Evolutionary conservation across 2,329 filamentous ascomycete species (phyloP).

Genomic region (Ceratocystis ficicola): DNA sequence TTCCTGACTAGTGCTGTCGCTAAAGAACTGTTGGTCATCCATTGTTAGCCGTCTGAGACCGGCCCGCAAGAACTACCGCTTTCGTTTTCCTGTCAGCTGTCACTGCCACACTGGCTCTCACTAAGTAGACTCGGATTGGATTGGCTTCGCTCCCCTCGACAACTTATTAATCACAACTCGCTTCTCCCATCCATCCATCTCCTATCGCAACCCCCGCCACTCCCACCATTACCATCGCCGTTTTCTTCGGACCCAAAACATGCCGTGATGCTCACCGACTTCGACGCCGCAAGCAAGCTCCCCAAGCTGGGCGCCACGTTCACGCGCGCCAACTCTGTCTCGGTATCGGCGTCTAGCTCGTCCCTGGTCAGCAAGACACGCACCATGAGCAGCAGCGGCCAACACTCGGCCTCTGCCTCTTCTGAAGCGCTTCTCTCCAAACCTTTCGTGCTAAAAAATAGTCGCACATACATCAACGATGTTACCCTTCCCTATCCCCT

Average conservation of each 20-base stretch:
- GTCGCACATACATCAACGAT: constrained; percentile 72
- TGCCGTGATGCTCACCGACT: constrained; percentile 7
- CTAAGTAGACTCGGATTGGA: not conserved
- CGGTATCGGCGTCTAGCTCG: not conserved
- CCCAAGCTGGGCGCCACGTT: constrained; percentile 3
- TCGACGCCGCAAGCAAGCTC: constrained; percentile 2
- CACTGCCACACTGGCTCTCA: not conserved
- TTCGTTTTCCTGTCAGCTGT: not conserved
- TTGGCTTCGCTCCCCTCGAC: too few species aligned
- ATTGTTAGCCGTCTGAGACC: constrained; percentile 2
- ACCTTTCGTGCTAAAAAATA: constrained; percentile 61
- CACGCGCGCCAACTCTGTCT: constrained; percentile 3
- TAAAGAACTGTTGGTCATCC: not conserved
- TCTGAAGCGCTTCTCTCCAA: constrained; percentile 34
- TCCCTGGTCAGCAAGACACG: constrained; percentile 27
- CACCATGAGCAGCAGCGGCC: constrained; percentile 25
- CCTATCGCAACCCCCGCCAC: not conserved
- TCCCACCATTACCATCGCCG: not conserved
- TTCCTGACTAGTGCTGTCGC: constrained; percentile 6
- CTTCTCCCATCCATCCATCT: too few species aligned
- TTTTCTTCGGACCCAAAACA: not conserved
- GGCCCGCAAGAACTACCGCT: constrained; percentile 3
- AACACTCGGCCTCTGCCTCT: constrained; percentile 32
- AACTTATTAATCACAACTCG: too few species aligned
- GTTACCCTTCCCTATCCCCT: constrained; percentile 63